phyloP scores from a whole-genome alignment of 2,329 filamentous ascomycete species.

The Cercospora citrullina region DNA sequence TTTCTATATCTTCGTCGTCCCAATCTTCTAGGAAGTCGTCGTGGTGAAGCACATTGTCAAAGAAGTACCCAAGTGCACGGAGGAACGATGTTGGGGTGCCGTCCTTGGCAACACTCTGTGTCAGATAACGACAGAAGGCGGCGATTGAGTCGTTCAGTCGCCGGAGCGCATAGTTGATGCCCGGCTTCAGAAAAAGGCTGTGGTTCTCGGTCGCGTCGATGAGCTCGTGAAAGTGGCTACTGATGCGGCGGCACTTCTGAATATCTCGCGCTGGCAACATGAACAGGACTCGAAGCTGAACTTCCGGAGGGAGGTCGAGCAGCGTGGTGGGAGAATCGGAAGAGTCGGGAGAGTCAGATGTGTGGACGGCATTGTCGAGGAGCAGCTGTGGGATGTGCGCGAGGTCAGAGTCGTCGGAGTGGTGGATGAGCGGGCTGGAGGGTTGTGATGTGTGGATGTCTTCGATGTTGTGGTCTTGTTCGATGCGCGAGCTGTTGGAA shows the following conservation, averaged over 20 bases:
- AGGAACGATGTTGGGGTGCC: neutral
- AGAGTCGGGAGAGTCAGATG: neutral
- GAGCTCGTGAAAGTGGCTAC: neutral
- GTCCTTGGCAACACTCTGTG: neutral
- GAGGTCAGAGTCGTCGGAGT: neutral
- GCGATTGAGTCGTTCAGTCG: neutral
- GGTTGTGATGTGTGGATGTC: neutral
- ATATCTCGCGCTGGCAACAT: neutral
- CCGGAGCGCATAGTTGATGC: neutral
- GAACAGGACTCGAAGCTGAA: conserved; percentile 4
- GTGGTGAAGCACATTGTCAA: neutral
- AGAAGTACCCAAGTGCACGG: neutral
- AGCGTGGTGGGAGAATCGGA: neutral
- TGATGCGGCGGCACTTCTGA: conserved; percentile 12
- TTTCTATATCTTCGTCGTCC: neutral
- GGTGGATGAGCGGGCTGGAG: neutral
- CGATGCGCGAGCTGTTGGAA: neutral
- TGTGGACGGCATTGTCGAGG: neutral
- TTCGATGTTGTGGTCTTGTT: neutral
- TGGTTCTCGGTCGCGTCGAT: conserved; percentile 6
- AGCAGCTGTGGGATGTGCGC: neutral
- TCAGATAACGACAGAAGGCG: neutral
- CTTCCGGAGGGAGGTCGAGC: conserved; percentile 7
- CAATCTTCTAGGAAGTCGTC: neutral
- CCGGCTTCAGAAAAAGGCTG: neutral